phyloP scores from a whole-genome alignment of 768 basidiomycete genomes.

The Ramaria sp. region DNA sequence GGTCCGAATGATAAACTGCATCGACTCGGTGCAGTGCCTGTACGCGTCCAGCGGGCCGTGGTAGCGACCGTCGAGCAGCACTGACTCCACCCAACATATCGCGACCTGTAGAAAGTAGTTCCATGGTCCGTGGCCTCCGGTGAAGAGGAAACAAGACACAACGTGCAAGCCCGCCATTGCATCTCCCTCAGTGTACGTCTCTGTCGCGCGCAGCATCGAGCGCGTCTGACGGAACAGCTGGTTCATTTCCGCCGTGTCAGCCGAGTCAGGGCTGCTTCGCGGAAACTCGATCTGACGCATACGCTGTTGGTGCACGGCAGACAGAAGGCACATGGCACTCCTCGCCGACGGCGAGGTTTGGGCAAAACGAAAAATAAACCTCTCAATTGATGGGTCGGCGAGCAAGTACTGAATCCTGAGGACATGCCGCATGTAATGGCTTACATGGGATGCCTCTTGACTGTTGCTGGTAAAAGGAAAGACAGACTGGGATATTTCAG shows the following conservation, averaged over 20 bases:
- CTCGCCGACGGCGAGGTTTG: conserved; percentile 34
- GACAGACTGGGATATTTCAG: background rate
- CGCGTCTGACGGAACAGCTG: conserved; percentile 3
- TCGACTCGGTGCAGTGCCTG: conserved; percentile 33
- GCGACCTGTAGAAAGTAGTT: conserved; percentile 53
- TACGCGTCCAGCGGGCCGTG: conserved; percentile 35
- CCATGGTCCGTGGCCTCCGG: conserved; percentile 67
- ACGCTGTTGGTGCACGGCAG: conserved; percentile 41
- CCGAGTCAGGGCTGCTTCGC: background rate
- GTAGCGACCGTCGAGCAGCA: conserved; percentile 30
- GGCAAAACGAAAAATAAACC: conserved; percentile 41
- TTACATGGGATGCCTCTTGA: background rate
- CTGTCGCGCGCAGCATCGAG: conserved; percentile 1
- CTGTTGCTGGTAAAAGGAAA: conserved; percentile 14
- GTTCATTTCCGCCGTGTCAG: conserved; percentile 4
- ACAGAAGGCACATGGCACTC: conserved; percentile 51
- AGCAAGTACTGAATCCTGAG: conserved; percentile 61
- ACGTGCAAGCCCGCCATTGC: conserved; percentile 71
- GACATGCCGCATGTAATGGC: conserved; percentile 50
- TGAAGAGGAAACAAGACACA: conserved; percentile 68
- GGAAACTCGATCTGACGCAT: conserved; percentile 13
- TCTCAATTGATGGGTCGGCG: conserved; percentile 36
- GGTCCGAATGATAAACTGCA: conserved; percentile 69
- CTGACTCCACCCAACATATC: conserved; percentile 36
- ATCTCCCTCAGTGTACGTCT: conserved; percentile 40